Evolutionary conservation across 208 protist genomes (phyloP), one percentile per base, ranked within the genome.

Genomic region (Tritrichomonas musculus): DNA sequence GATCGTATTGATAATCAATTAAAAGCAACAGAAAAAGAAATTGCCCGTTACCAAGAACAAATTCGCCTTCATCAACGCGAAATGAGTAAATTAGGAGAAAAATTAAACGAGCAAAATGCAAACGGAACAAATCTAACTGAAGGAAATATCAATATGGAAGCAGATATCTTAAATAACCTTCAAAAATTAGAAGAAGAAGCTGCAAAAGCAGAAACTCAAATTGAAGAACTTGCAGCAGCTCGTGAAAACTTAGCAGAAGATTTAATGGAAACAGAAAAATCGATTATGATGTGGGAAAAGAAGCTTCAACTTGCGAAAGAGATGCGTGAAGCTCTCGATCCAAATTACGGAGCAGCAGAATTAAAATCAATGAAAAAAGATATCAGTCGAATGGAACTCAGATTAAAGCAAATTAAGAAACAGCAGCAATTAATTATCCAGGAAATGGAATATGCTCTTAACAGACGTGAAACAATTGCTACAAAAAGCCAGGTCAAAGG

Each of bases 201-300:
- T 39, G 47, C 47, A 33, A 9, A 44, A 14, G 5, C 44, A 0
- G 47, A 53, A 39, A 57, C 47, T 39, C 33, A 88, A 33, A 88
- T 88, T 20, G 77, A 88, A 88, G 77, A 88, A 57, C 20, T 88
- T n/a, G 17, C 25, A 17, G 41, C 33, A 20, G 14, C 27, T 27
- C 25, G 77, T 57, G 47, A 47, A 13, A 25, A 88, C 4, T 39
- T 44, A 27, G 77, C 77, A 20, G 77, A 88, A 27, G 77, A 88
- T 88, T 57, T 88, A 53, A 88, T 88, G 77, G 77, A 88, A 57
- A 88, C 77, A 57, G 77, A 88, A 57, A 88, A 88, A 88, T 8
- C 33, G 3, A 88, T 88, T 27, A 88, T 88, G 77, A 20, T 88
- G 4, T 57, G 41, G 47, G 77, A 88, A 36, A 88, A 88, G 77